These are phyloP conservation scores for Pelargonium cotyledonis DNA, from an alignment of 441 rosid genomes.

Conservation along the genomic window DNA sequence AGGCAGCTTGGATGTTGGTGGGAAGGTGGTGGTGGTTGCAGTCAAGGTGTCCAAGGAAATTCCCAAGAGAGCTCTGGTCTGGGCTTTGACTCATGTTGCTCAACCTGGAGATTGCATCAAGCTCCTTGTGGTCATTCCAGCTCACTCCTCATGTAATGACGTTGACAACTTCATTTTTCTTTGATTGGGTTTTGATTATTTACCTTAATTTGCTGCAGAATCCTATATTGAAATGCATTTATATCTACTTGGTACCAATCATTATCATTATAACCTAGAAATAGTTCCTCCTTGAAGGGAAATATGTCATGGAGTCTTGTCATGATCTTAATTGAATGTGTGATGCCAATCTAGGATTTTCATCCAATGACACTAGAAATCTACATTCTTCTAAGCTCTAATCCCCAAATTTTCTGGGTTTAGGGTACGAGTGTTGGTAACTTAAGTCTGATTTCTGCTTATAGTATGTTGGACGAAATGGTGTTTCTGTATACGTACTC, in stretches of 20 bases:
- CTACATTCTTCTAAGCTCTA: background rate
- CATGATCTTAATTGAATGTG: background rate
- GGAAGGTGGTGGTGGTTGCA: conserved; percentile 86
- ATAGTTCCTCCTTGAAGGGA: background rate
- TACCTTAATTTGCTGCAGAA: background rate
- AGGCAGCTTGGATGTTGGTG: conserved; percentile 38
- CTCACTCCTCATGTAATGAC: conserved; percentile 58
- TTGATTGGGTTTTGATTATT: background rate
- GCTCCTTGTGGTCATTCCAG: conserved; percentile 79
- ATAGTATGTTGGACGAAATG: background rate
- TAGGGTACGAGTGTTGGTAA: background rate
- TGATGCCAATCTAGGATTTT: background rate
- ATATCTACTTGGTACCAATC: background rate
- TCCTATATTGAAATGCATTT: background rate
- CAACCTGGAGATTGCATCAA: conserved; percentile 96
- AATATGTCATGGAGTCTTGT: background rate
- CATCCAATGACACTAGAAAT: background rate
- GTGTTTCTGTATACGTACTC: too few species aligned
- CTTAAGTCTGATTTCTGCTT: background rate
- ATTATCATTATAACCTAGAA: background rate
- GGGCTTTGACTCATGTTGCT: conserved; percentile 99
- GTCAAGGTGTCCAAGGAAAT: conserved; percentile 96
- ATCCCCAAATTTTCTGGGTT: background rate
- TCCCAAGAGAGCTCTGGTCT: conserved; percentile 76
- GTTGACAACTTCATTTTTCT: background rate